phyloP scores from a whole-genome alignment of 345 rosid species.

The Arabis alpina region DNA sequence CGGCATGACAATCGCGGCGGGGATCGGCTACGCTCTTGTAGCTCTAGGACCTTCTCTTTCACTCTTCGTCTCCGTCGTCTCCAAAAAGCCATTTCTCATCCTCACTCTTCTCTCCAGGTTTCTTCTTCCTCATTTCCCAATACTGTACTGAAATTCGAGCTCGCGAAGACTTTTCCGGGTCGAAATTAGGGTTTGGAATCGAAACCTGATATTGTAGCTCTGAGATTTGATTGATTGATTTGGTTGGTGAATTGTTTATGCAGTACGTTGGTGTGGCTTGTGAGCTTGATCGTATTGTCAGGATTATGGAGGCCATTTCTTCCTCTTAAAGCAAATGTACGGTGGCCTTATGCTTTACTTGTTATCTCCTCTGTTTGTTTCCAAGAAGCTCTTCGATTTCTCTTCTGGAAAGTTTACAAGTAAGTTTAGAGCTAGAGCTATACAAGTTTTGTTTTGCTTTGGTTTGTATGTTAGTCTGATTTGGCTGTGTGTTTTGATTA shows the following conservation, averaged over 20 bases:
- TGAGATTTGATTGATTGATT: slow-evolving; percentile 15
- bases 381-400: slow-evolving; percentile 91
- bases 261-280: slow-evolving; percentile 92
- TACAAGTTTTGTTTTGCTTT: no score
- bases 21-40: slow-evolving; percentile 85
- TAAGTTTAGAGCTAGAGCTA: slow-evolving; percentile 31
- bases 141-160: background rate
- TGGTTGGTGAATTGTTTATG: slow-evolving; percentile 30
- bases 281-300: slow-evolving; percentile 81
- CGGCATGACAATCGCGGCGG: slow-evolving; percentile 81
- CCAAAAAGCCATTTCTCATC: slow-evolving; percentile 90
- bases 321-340: slow-evolving; percentile 67
- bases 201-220: no score
- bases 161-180: background rate
- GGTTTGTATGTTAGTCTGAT: background rate
- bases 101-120: slow-evolving; percentile 97
- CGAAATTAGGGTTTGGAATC: slow-evolving; percentile 21
- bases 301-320: slow-evolving; percentile 91
- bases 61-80: slow-evolving; percentile 85
- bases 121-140: no score
- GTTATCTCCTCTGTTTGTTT: slow-evolving; percentile 74
- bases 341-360: slow-evolving; percentile 89
- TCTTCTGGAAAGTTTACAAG: slow-evolving; percentile 88
- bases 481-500: background rate
- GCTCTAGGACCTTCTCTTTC: slow-evolving; percentile 92